These are phyloP conservation scores for Quambalaria eucalypti DNA, from an alignment of 1,284 basidiomycete genomes.

Conservation along the genomic window DNA sequence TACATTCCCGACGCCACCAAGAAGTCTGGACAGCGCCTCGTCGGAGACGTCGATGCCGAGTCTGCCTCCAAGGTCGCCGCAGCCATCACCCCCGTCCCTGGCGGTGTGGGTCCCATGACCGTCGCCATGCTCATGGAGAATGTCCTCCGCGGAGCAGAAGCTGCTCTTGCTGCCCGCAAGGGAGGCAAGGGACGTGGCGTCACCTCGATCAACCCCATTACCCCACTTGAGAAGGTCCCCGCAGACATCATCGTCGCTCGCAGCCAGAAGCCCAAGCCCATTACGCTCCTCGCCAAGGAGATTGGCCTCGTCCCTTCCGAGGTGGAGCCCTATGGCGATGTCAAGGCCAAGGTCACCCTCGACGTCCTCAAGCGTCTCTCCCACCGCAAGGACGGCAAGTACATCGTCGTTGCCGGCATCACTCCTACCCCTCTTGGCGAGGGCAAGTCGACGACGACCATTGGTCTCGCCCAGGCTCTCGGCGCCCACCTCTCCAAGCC, in stretches of 20 bases:
- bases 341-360: conserved; percentile 95
- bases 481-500: conserved; percentile 87
- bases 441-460: conserved; percentile 97
- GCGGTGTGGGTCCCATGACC: conserved; percentile 96
- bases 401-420: conserved; percentile 93
- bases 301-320: conserved; percentile 80
- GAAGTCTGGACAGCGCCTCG: conserved; percentile 89
- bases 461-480: conserved; percentile 91
- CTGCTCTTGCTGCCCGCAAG: conserved; percentile 72
- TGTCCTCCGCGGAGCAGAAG: conserved; percentile 72
- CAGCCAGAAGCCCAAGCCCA: conserved; percentile 84
- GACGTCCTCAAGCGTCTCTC: conserved; percentile 74
- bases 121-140: conserved; percentile 98
- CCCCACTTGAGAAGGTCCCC: conserved; percentile 66
- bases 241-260: conserved; percentile 88
- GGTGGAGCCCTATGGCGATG: conserved; percentile 86
- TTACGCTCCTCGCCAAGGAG: conserved; percentile 74
- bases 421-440: conserved; percentile 96
- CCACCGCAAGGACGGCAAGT: conserved; percentile 86
- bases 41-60: conserved; percentile 87
- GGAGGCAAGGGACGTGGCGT: conserved; percentile 59
- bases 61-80: conserved; percentile 69
- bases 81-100: conserved; percentile 88
- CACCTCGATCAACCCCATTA: conserved; percentile 69
- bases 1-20: conserved; percentile 74